phyloP scores from a whole-genome alignment of 2,329 filamentous ascomycete genomes.

The Berkeleyomyces rouxiae region DNA sequence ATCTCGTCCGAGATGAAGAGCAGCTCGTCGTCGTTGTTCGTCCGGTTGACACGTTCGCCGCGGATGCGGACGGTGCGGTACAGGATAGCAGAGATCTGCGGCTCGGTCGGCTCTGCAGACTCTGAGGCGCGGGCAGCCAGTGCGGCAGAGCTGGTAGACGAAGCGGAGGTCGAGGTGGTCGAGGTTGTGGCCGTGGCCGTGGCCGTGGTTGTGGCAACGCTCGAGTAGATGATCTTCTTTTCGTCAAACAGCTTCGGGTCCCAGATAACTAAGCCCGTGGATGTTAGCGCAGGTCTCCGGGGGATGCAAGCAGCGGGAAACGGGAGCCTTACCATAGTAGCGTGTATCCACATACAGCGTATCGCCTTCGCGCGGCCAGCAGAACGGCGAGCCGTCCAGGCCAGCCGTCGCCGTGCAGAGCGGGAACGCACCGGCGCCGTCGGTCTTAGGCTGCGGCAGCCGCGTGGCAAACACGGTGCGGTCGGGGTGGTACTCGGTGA shows the following conservation, averaged over 20 bases:
- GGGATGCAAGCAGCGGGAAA: no score
- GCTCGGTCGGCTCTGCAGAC: not conserved
- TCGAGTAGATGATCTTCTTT: conserved; percentile 21
- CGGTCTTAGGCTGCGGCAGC: conserved; percentile 27
- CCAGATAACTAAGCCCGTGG: conserved; percentile 33
- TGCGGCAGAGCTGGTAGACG: not conserved
- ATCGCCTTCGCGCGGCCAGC: conserved; percentile 28
- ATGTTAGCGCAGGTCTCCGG: not conserved
- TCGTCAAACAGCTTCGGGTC: conserved; percentile 34
- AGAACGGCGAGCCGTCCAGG: conserved; percentile 34
- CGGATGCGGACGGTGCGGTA: conserved; percentile 13
- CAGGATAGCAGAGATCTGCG: not conserved
- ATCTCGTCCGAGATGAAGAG: conserved; percentile 22
- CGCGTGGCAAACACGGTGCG: conserved; percentile 28
- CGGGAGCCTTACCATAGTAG: conserved; percentile 31
- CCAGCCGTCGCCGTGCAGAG: conserved; percentile 32
- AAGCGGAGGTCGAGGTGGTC: not conserved
- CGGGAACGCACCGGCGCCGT: conserved; percentile 30
- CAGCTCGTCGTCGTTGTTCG: conserved; percentile 24
- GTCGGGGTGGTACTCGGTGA: conserved; percentile 23
- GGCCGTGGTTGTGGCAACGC: not conserved
- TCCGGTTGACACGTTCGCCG: conserved; percentile 27
- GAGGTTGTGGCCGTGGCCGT: not conserved
- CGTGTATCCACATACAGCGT: conserved; percentile 28
- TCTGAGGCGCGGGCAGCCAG: not conserved